Evolutionary conservation across 148 eudicot genomes (phyloP).

Genomic region (Amaranthus hypochondriacus): DNA sequence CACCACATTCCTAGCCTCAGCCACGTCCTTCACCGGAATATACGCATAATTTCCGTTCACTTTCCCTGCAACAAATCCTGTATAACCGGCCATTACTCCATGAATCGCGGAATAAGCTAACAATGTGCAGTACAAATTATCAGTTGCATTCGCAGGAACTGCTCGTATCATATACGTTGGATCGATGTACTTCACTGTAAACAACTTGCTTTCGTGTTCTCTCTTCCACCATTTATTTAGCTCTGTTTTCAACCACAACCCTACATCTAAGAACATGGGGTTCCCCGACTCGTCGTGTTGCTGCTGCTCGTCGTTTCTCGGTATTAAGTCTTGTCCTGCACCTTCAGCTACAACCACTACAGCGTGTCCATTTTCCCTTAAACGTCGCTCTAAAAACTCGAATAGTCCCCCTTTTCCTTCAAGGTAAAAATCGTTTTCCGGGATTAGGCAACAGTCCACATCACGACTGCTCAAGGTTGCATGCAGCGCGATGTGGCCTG

Average conservation of each 20-base stretch:
- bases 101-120: slow-evolving; percentile 75
- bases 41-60: slow-evolving; percentile 63
- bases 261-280: slow-evolving; percentile 59
- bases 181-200: slow-evolving; percentile 71
- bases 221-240: slow-evolving; percentile 63
- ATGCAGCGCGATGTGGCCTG: slow-evolving; percentile 72
- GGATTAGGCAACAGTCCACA: slow-evolving; percentile 72
- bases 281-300: slow-evolving; percentile 71
- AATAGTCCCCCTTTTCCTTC: slow-evolving; percentile 68
- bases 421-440: slow-evolving; percentile 57
- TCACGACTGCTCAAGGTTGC: slow-evolving; percentile 75
- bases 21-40: slow-evolving; percentile 62
- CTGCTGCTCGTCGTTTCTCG: slow-evolving; percentile 35
- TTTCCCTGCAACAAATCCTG: slow-evolving; percentile 63
- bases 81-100: slow-evolving; percentile 73
- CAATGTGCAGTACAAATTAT: slow-evolving; percentile 60
- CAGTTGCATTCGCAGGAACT: slow-evolving; percentile 65
- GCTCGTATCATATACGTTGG: slow-evolving; percentile 82
- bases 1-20: slow-evolving; percentile 46
- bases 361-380: slow-evolving; percentile 49
- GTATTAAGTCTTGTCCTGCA: slow-evolving; percentile 69
- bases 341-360: slow-evolving; percentile 79
- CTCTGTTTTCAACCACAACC: slow-evolving; percentile 65
- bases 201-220: slow-evolving; percentile 45
- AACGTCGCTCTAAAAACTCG: slow-evolving; percentile 41